Conservation (phyloP, 2,329 filamentous ascomycete genomes). For the Alternaria arbusti region DNA sequence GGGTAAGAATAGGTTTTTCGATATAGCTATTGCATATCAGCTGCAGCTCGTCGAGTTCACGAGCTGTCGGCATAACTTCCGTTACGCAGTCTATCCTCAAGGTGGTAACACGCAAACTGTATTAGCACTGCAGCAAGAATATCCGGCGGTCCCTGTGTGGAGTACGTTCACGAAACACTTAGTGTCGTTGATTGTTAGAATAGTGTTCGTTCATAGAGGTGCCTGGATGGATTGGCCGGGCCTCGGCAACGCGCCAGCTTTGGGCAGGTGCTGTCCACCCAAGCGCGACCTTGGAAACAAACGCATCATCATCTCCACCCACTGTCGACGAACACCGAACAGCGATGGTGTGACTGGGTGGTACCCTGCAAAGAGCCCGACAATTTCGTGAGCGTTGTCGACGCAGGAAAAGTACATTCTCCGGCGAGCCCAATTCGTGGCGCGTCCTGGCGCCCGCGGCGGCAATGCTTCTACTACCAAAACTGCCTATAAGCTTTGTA, state of each 20-base stretch:
- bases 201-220: background rate
- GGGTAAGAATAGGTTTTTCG: constrained; percentile 10
- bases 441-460: background rate
- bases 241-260: background rate
- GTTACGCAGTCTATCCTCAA: background rate
- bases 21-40: background rate
- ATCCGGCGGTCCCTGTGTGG: background rate
- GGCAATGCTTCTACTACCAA: background rate
- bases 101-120: background rate
- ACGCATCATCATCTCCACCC: background rate
- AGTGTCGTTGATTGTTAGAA: background rate
- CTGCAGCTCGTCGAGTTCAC: background rate
- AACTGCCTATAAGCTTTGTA: background rate
- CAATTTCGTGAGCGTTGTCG: background rate
- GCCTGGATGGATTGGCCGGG: background rate
- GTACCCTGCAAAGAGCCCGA: background rate
- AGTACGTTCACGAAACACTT: background rate
- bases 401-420: background rate
- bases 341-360: background rate
- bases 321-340: background rate
- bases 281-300: background rate
- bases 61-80: background rate
- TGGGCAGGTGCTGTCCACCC: background rate
- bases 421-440: background rate
- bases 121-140: background rate